These are phyloP conservation scores for Neofusicoccum laricinum DNA, from an alignment of 2,329 filamentous ascomycete species.

Conservation along the genomic window DNA sequence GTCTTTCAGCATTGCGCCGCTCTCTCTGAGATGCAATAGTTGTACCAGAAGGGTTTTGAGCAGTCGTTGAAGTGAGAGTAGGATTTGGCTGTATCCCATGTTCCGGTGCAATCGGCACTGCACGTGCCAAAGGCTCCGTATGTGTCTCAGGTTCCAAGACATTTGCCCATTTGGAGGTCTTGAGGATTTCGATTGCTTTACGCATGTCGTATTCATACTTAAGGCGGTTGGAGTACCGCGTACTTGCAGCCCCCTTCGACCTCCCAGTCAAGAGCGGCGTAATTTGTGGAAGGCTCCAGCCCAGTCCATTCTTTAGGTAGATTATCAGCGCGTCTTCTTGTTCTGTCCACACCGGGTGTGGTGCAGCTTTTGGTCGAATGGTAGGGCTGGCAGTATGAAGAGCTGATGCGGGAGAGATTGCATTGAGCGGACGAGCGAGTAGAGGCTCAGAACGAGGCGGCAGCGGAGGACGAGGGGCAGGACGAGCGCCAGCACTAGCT, in stretches of 20 bases:
- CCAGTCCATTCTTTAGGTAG: slow-evolving; percentile 41
- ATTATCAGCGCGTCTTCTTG: slow-evolving; percentile 36
- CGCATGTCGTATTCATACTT: slow-evolving; percentile 18
- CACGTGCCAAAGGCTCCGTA: neutral
- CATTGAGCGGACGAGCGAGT: neutral
- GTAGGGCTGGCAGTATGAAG: neutral
- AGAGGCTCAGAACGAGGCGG: neutral
- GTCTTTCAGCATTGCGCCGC: neutral
- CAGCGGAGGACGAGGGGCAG: neutral
- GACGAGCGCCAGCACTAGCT: no score
- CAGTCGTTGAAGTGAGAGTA: neutral
- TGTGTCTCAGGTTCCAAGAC: slow-evolving; percentile 5
- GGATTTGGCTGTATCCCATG: no score
- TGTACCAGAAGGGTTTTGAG: neutral
- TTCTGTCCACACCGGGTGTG: neutral
- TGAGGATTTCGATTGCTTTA: slow-evolving; percentile 25
- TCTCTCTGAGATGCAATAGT: neutral
- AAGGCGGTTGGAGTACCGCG: slow-evolving; percentile 24
- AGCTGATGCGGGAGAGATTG: neutral
- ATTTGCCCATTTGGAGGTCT: slow-evolving; percentile 5
- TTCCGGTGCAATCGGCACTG: neutral
- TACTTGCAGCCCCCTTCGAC: slow-evolving; percentile 24
- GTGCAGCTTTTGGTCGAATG: neutral
- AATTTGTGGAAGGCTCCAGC: slow-evolving; percentile 36
- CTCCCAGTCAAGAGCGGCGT: slow-evolving; percentile 32